Base-by-base conservation (phyloP, 352 stramenopile species). In the Lagenidium sp. region DNA sequence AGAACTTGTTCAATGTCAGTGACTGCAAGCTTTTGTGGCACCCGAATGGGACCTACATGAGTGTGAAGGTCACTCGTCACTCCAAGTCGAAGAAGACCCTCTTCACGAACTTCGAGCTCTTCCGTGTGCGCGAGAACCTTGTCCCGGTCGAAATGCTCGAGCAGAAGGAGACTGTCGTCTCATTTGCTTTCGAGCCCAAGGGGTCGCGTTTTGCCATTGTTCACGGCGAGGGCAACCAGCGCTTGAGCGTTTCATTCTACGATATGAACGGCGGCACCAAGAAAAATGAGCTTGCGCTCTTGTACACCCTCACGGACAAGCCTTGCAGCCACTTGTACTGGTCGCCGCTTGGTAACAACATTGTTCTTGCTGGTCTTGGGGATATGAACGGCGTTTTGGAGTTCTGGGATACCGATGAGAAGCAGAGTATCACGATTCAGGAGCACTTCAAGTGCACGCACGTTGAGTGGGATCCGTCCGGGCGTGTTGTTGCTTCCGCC, bases 51-150 rank as follows among this genome's bases (percentile, higher is more conserved):
- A 89, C 96, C 34, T 97, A 92, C 68, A 45, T 97, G 34, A 94
- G 83, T 44, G 88, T 92, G 22, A 90, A 92, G 58, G 84, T 93
- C 18, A 92, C 78, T 38, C 76, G 81, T 29, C 78, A 91, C 67
- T 89, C 76, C 55, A 94, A 91, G 72, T 88, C 74, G 4, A 98
- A 98, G 74, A 99, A 99, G 79, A 99, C 95, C 28, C 75, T 97
- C 36, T 99, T 97, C 76, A 98, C 97, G 44, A 98, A 98, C 62
- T 96, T 99, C 61, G 96, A 99, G 65, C 69, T 99, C 34, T 99
- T 99, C 74, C 80, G 95, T 43, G 70, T 99, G 32, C 87, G 85
- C 35, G 93, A 99, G 55, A 42, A 80, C 25, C 89, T 96, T 41
- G 85, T 99, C 53, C 95, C 96, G 0, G 94, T 99, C 3, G 96